Evolutionary conservation across 2,329 filamentous ascomycete genomes (phyloP).

Genomic region (Colletotrichum echinochloae): DNA sequence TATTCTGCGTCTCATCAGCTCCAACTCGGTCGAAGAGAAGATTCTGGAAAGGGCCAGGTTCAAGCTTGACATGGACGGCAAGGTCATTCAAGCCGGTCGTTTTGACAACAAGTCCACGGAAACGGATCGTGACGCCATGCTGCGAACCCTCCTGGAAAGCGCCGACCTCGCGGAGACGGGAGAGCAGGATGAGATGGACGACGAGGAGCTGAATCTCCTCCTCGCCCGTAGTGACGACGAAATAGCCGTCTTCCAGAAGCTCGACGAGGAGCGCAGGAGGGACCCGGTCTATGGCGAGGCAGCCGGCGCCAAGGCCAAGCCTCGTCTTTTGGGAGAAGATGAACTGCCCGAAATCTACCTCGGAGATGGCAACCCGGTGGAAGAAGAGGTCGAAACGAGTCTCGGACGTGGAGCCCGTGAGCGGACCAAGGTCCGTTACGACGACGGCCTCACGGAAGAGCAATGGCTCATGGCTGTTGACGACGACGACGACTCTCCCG

Average conservation of each 20-base stretch:
- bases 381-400: constrained; percentile 80
- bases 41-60: constrained; percentile 96
- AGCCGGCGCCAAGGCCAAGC: constrained; percentile 70
- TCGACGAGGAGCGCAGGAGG: constrained; percentile 80
- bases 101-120: constrained; percentile 99
- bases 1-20: constrained; percentile 94
- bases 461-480: constrained; percentile 99
- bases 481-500: constrained; percentile 93
- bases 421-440: constrained; percentile 92
- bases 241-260: constrained; percentile 79
- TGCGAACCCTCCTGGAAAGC: constrained; percentile 91
- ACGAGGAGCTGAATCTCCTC: constrained; percentile 95
- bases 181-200: constrained; percentile 97
- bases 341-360: constrained; percentile 97
- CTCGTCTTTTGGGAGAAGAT: constrained; percentile 86
- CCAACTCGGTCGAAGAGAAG: constrained; percentile 98
- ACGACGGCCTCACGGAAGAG: constrained; percentile 97
- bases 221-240: constrained; percentile 91
- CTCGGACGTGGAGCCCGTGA: constrained; percentile 93
- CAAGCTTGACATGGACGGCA: constrained; percentile 99
- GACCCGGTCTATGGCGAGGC: constrained; percentile 78
- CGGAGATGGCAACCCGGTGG: constrained; percentile 83
- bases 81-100: constrained; percentile 98
- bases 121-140: constrained; percentile 96
- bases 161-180: constrained; percentile 75